Percentiles rank a stretch among this genome's conserved stretches.
phyloP scores from a whole-genome alignment of 2,329 filamentous ascomycete genomes.

The Zalaria obscura region DNA sequence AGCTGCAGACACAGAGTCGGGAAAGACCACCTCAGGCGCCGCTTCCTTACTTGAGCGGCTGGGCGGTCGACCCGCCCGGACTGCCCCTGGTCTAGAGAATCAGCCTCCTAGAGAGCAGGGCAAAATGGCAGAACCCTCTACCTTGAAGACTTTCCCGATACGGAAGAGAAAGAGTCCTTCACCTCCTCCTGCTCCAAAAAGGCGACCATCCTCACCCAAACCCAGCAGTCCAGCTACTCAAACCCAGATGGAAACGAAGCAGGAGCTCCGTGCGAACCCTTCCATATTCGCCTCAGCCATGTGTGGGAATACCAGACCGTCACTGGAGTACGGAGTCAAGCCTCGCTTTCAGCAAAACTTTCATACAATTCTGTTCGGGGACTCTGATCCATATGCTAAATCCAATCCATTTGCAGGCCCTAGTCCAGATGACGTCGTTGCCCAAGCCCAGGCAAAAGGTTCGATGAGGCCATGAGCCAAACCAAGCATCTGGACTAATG shows the following conservation, averaged over 20 bases:
- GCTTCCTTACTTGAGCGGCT: slow-evolving; percentile 31
- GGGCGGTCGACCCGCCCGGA: slow-evolving; percentile 14
- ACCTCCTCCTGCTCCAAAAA: slow-evolving; percentile 3
- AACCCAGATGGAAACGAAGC: not conserved
- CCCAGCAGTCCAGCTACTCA: not conserved
- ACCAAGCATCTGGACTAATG: not conserved
- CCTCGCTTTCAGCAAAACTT: slow-evolving; percentile 5
- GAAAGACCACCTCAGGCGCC: slow-evolving; percentile 11
- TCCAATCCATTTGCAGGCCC: slow-evolving; percentile 62
- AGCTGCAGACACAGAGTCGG: slow-evolving; percentile 3
- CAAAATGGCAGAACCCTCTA: not conserved
- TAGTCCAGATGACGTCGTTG: slow-evolving; percentile 82
- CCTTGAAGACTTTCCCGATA: not conserved
- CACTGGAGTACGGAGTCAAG: not conserved
- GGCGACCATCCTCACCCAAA: not conserved
- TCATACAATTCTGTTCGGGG: slow-evolving; percentile 27
- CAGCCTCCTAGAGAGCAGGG: not conserved
- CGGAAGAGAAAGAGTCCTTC: slow-evolving; percentile 7
- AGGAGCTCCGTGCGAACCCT: slow-evolving; percentile 3
- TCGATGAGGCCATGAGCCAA: slow-evolving; percentile 9
- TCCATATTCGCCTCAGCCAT: slow-evolving; percentile 6
- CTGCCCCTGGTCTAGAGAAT: not conserved
- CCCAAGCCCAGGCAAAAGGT: slow-evolving; percentile 56
- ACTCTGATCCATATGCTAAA: slow-evolving; percentile 23
- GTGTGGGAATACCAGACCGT: slow-evolving; percentile 1